A percentile compares a stretch with the other conserved stretches of the same genome.
Conservation (phyloP, 179 eudicot genomes). For the Camellia oleifera region DNA sequence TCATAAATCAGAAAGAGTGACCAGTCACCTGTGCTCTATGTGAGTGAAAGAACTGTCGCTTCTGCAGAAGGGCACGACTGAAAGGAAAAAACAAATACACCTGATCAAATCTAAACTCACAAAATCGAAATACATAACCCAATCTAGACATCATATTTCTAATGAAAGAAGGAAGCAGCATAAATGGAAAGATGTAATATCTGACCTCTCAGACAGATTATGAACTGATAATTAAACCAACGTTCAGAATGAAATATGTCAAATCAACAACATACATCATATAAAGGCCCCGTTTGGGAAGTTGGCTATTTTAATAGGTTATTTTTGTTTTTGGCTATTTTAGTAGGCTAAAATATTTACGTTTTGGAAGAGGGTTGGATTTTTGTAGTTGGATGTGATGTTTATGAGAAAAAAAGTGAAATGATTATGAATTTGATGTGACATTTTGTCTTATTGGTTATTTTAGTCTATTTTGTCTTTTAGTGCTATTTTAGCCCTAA, state of each 20-base stretch:
- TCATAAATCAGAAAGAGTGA: background rate
- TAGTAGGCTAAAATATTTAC: too few species aligned
- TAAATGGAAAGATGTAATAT: background rate
- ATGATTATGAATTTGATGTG: too few species aligned
- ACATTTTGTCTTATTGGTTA: too few species aligned
- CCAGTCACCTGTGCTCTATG: slow-evolving; percentile 89
- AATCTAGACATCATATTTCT: background rate
- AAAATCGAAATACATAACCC: background rate
- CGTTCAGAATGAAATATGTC: background rate
- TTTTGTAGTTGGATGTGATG: too few species aligned
- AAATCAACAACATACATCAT: background rate
- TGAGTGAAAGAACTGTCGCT: slow-evolving; percentile 93
- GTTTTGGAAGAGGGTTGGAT: too few species aligned
- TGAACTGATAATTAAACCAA: slow-evolving; percentile 2
- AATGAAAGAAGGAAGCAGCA: background rate
- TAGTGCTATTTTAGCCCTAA: too few species aligned
- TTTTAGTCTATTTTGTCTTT: too few species aligned
- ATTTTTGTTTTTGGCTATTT: too few species aligned
- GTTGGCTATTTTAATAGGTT: too few species aligned
- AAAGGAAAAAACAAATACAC: slow-evolving; percentile 21
- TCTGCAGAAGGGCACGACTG: slow-evolving; percentile 90
- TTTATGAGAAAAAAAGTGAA: too few species aligned
- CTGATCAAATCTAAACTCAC: background rate
- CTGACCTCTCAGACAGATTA: background rate
- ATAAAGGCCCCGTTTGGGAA: too few species aligned